Evolutionary conservation across 1,284 basidiomycete genomes (phyloP), one percentile per base, ranked within the genome.

Genomic region (Athelia psychrophila): DNA sequence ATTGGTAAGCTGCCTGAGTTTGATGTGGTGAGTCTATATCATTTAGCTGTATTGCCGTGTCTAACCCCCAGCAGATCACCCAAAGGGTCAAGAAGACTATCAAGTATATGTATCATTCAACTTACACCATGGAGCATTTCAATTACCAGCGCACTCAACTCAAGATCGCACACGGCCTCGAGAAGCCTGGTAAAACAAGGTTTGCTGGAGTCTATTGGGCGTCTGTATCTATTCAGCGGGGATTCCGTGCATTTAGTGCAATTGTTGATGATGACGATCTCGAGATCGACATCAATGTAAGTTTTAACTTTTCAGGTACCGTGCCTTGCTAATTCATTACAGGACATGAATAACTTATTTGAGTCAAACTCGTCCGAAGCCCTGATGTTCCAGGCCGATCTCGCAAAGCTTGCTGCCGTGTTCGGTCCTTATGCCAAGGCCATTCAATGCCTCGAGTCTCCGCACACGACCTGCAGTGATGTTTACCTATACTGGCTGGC

Each of bases 301-400:
- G 44, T 6, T 30, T 30, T 46, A 12, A n/a, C 4, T 46, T 10
- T n/a, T 18, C 38, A n/a, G 38, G 10, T 46, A 30, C 13, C 27
- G 27, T 46, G 19, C 16, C 22, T 10, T 16, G 23, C 23, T n/a
- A 46, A n/a, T 27, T n/a, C 20, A 12, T 27, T 27, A 10, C 23
- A 46, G 44, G 44, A 24, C 23, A n/a, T 27, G 23, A 46, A 46
- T n/a, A 16, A 23, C 16, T n/a, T 23, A 16, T 46, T 46, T 27
- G 25, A 22, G n/a, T n/a, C 38, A 22, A 5, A 16, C n/a, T 19
- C 44, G 24, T n/a, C 85, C 79, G 83, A 62, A 68, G 74, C 32
- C 73, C 76, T 54, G 47, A 19, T 25, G 16, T 47, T 48, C 22
- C 48, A 67, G 51, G 51, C 61, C 3, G 24, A 50, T 3, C 51